phyloP scores from a whole-genome alignment of 148 eudicot genomes.

The Gaultheria prostrata region DNA sequence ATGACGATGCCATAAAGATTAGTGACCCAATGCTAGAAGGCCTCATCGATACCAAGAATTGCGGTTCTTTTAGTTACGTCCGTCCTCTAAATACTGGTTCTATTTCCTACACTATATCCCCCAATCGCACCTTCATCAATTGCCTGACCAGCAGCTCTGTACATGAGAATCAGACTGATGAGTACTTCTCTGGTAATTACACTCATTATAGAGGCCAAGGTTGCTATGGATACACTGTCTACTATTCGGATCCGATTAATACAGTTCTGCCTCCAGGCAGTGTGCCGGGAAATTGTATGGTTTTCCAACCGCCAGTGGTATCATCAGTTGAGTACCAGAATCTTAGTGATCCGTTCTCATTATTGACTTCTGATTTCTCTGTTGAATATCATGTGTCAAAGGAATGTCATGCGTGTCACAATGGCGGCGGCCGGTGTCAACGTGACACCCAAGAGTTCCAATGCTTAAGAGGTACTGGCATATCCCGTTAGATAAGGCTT shows the following conservation, averaged over 20 bases:
- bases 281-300: neutral
- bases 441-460: neutral
- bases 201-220: too few species aligned
- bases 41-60: neutral
- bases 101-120: slow-evolving; percentile 6
- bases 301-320: neutral
- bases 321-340: neutral
- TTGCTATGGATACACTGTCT: neutral
- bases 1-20: neutral
- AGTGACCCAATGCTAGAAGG: neutral
- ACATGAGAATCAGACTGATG: neutral
- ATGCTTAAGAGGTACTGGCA: neutral
- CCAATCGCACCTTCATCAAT: slow-evolving; percentile 24
- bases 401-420: neutral
- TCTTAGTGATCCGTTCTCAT: slow-evolving; percentile 1
- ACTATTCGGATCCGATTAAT: neutral
- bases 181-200: neutral
- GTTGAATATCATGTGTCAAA: neutral
- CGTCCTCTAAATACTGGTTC: slow-evolving; percentile 14
- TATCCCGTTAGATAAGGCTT: neutral
- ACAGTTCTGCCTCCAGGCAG: neutral
- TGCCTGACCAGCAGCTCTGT: neutral
- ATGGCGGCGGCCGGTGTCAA: neutral
- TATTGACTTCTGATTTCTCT: neutral
- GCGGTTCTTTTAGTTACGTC: neutral